Evolutionary conservation across 2,329 filamentous ascomycete genomes (phyloP).

Genomic region (Bipolaris zeicola): DNA sequence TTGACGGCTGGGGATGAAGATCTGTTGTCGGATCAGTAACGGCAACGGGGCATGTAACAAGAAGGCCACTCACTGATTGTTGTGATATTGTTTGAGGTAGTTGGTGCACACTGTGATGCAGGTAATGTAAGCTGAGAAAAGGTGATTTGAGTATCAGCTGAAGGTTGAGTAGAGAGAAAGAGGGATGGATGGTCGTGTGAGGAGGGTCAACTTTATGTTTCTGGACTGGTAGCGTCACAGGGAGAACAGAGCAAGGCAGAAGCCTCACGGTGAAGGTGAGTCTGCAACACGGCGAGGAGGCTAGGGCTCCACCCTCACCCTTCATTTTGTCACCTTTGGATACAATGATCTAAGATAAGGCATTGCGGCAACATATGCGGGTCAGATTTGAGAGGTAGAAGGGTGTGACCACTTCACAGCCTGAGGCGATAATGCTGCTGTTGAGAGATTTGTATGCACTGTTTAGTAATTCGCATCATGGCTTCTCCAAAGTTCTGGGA

Average conservation of each 20-base stretch:
- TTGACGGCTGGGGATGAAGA: neutral
- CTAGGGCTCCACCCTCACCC: neutral
- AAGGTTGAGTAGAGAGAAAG: neutral
- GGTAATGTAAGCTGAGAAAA: neutral
- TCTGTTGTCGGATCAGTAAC: neutral
- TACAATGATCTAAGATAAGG: too few relatives aligned
- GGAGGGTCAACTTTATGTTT: conserved; percentile 1
- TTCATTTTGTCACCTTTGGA: neutral
- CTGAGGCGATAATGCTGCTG: too few relatives aligned
- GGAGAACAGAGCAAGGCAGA: neutral
- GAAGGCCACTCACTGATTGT: neutral
- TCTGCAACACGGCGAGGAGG: neutral
- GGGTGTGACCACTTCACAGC: too few relatives aligned
- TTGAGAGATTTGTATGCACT: too few relatives aligned
- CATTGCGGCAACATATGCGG: too few relatives aligned
- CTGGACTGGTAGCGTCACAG: too few relatives aligned
- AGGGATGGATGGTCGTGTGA: neutral
- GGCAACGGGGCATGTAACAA: neutral
- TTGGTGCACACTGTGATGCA: neutral
- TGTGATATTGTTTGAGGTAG: too few relatives aligned
- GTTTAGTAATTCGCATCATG: too few relatives aligned
- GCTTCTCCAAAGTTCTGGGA: too few relatives aligned
- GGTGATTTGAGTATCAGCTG: neutral
- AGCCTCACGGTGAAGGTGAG: conserved; percentile 18
- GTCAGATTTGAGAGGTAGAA: too few relatives aligned